Conservation (phyloP, 2,329 filamentous ascomycete genomes). For the Shiraia bambusicola region DNA sequence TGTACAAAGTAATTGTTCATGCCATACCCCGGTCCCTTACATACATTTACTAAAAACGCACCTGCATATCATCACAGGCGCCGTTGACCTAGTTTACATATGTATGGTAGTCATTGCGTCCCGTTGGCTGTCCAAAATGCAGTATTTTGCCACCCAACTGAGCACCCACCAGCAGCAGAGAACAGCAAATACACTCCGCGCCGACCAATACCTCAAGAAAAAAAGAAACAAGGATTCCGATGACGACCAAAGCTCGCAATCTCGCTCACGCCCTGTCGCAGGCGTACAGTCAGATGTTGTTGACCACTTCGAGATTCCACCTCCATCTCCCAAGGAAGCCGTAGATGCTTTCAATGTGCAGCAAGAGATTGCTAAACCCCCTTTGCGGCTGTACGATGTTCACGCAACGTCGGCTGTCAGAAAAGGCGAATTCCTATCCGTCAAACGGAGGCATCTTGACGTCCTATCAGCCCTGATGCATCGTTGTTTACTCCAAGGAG, state of each 20-base stretch:
- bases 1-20: background rate
- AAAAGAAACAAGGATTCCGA: slow-evolving; percentile 25
- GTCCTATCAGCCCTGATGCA: slow-evolving; percentile 71
- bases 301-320: slow-evolving; percentile 43
- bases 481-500: slow-evolving; percentile 68
- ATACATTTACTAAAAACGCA: too few species aligned
- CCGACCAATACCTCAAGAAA: slow-evolving; percentile 29
- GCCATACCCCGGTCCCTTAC: background rate
- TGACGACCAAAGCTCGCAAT: slow-evolving; percentile 14
- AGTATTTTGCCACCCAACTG: slow-evolving; percentile 37
- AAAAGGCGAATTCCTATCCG: slow-evolving; percentile 19
- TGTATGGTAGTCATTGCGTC: background rate
- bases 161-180: slow-evolving; percentile 25
- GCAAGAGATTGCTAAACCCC: slow-evolving; percentile 45
- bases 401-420: slow-evolving; percentile 17
- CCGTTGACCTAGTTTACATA: background rate
- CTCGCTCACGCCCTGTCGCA: slow-evolving; percentile 30
- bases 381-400: slow-evolving; percentile 45
- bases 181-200: slow-evolving; percentile 36
- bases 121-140: slow-evolving; percentile 24
- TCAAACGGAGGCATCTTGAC: slow-evolving; percentile 60
- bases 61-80: background rate
- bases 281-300: slow-evolving; percentile 44
- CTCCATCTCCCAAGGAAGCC: slow-evolving; percentile 23
- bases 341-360: slow-evolving; percentile 33